Evolutionary conservation across 805 yeast species (phyloP).

Genomic region (Wickerhamomyces pijperi): DNA sequence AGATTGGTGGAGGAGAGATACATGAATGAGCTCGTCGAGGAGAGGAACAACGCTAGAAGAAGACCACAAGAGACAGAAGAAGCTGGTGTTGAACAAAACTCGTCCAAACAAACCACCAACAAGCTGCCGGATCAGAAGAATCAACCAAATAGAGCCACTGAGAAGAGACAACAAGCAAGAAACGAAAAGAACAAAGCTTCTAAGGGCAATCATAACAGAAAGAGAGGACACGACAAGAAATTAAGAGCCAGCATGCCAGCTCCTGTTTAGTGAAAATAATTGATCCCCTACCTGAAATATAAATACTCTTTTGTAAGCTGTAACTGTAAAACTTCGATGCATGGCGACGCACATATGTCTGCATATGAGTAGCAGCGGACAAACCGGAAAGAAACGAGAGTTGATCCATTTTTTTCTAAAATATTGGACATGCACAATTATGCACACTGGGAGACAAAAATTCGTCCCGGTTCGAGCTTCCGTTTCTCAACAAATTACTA

Average conservation of each 20-base stretch:
- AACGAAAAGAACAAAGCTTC: conserved; percentile 47
- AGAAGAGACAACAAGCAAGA: conserved; percentile 26
- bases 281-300: too few relatives aligned
- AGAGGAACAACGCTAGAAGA: conserved; percentile 20
- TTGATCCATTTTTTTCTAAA: too few relatives aligned
- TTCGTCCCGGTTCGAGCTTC: too few relatives aligned
- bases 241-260: conserved; percentile 12
- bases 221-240: conserved; percentile 49
- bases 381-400: too few relatives aligned
- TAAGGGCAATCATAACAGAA: conserved; percentile 56
- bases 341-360: too few relatives aligned
- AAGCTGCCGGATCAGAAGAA: background rate
- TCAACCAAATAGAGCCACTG: conserved; percentile 7
- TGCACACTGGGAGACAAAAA: too few relatives aligned
- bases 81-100: conserved; percentile 6
- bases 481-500: too few relatives aligned
- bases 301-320: too few relatives aligned
- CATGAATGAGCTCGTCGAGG: conserved; percentile 30
- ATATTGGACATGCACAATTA: too few relatives aligned
- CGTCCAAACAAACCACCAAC: conserved; percentile 1
- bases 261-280: background rate
- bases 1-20: conserved; percentile 52
- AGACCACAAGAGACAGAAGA: conserved; percentile 13
- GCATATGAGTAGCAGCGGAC: too few relatives aligned
- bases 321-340: too few relatives aligned